Conservation (phyloP, 2,329 filamentous ascomycete species). For the Aspergillus puulaauensis region DNA sequence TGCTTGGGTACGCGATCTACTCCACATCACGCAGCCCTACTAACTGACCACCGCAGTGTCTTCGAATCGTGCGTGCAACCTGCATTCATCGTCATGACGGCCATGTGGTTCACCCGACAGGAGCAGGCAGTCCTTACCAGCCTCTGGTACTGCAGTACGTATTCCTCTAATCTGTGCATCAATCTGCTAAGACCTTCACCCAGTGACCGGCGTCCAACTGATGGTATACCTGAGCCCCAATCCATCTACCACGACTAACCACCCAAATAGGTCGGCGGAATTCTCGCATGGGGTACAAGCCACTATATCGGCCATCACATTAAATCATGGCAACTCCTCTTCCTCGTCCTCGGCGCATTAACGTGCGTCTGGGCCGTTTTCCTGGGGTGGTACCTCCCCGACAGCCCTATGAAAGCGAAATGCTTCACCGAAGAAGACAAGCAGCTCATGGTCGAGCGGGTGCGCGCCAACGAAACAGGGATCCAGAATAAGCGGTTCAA, state of each 20-base stretch:
- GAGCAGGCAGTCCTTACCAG: slow-evolving; percentile 64
- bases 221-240: slow-evolving; percentile 40
- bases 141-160: slow-evolving; percentile 64
- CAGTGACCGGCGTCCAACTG: slow-evolving; percentile 62
- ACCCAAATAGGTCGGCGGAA: slow-evolving; percentile 56
- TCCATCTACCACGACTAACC: neutral
- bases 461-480: slow-evolving; percentile 57
- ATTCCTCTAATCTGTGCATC: neutral
- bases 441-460: slow-evolving; percentile 56
- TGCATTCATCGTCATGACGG: slow-evolving; percentile 35
- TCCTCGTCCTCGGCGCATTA: slow-evolving; percentile 60
- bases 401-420: slow-evolving; percentile 66
- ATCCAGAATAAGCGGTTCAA: slow-evolving; percentile 56
- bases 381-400: slow-evolving; percentile 59
- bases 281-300: slow-evolving; percentile 54
- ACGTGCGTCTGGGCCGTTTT: slow-evolving; percentile 41
- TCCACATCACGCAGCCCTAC: neutral
- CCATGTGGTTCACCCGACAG: slow-evolving; percentile 67
- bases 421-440: slow-evolving; percentile 65
- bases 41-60: neutral
- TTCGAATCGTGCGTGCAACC: slow-evolving; percentile 37
- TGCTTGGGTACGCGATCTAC: slow-evolving; percentile 7
- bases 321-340: slow-evolving; percentile 64
- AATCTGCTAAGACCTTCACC: neutral
- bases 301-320: slow-evolving; percentile 52